phyloP scores from a whole-genome alignment of 768 basidiomycete genomes.

The Mycena alexandri region DNA sequence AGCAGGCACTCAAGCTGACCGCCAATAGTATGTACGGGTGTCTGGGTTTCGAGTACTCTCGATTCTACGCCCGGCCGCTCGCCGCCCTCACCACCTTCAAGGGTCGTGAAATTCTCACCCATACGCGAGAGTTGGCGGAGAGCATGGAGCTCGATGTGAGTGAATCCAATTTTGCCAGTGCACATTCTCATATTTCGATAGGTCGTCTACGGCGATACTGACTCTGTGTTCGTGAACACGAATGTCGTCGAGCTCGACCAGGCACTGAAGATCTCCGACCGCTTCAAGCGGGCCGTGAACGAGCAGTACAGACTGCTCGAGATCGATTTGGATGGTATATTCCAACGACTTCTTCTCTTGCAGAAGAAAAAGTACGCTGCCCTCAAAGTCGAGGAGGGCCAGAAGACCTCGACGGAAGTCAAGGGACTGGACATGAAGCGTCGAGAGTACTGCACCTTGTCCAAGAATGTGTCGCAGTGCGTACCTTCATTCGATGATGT shows the following conservation, averaged over 20 bases:
- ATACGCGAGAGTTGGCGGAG: conserved; percentile 94
- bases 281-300: conserved; percentile 97
- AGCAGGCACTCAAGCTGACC: conserved; percentile 96
- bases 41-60: conserved; percentile 95
- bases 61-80: conserved; percentile 97
- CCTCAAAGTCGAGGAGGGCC: conserved; percentile 89
- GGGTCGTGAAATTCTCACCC: conserved; percentile 96
- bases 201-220: conserved; percentile 99
- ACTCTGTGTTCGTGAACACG: conserved; percentile 98
- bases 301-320: conserved; percentile 95
- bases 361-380: conserved; percentile 99
- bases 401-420: conserved; percentile 82
- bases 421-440: conserved; percentile 99
- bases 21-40: conserved; percentile 99
- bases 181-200: conserved; percentile 46
- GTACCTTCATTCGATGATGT: conserved; percentile 45
- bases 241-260: conserved; percentile 90
- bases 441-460: conserved; percentile 92
- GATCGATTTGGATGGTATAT: conserved; percentile 95
- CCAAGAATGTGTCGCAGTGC: conserved; percentile 93
- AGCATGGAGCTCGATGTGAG: conserved; percentile 89
- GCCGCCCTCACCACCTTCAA: conserved; percentile 98
- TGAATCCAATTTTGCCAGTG: not conserved
- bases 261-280: conserved; percentile 90
- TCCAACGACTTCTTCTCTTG: conserved; percentile 90